phyloP scores from a whole-genome alignment of 169 alveolate species.

The Cryptosporidium tyzzeri region DNA sequence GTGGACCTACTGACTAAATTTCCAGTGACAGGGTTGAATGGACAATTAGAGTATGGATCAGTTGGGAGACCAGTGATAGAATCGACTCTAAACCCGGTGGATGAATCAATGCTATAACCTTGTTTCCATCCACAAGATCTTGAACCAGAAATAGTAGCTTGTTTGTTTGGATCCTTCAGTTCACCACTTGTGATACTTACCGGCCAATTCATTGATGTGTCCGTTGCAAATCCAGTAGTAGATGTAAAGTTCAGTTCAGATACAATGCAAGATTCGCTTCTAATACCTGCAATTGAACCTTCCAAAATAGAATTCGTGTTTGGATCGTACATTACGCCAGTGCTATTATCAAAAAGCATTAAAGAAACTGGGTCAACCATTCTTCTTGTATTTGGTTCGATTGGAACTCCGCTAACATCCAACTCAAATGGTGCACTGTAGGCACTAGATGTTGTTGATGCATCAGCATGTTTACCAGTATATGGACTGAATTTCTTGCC shows the following conservation, averaged over 20 bases:
- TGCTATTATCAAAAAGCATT: constrained; percentile 24
- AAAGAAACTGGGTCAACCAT: constrained; percentile 42
- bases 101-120: constrained; percentile 14
- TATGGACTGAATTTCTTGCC: constrained; percentile 36
- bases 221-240: constrained; percentile 5
- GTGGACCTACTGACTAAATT: constrained; percentile 29
- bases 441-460: not conserved
- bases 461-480: constrained; percentile 17
- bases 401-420: constrained; percentile 43
- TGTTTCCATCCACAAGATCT: constrained; percentile 53
- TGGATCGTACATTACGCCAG: constrained; percentile 23
- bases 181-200: constrained; percentile 27
- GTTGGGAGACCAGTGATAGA: constrained; percentile 34
- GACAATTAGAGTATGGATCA: constrained; percentile 61
- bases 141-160: constrained; percentile 6
- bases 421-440: constrained; percentile 44
- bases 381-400: constrained; percentile 34
- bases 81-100: constrained; percentile 55
- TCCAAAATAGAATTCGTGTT: not conserved
- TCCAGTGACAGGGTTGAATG: constrained; percentile 38
- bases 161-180: constrained; percentile 17
- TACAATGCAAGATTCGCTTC: not conserved
- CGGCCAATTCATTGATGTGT: constrained; percentile 38
- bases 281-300: constrained; percentile 49
- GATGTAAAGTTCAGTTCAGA: constrained; percentile 1